Conservation (phyloP, 208 protist genomes). For the Trichomonas tenax region DNA sequence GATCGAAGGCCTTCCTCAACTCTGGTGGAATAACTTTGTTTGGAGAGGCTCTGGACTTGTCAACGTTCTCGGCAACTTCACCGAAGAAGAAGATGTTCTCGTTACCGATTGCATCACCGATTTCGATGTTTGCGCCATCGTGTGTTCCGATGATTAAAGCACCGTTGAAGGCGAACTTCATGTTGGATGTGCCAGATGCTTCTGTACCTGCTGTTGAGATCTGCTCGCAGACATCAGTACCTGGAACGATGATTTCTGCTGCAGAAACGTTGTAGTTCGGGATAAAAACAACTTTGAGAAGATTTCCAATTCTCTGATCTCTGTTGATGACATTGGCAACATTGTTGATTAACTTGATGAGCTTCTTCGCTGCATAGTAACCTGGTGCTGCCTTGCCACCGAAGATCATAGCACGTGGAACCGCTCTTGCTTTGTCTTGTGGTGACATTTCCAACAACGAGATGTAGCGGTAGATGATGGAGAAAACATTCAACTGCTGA, state of each 20-base stretch:
- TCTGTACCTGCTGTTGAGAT: slow-evolving; percentile 64
- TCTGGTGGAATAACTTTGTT: background rate
- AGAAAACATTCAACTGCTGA: slow-evolving; percentile 61
- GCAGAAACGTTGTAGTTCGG: slow-evolving; percentile 65
- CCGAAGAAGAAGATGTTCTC: slow-evolving; percentile 66
- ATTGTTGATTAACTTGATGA: slow-evolving; percentile 64
- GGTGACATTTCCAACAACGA: slow-evolving; percentile 42
- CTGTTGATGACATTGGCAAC: slow-evolving; percentile 58
- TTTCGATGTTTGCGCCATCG: slow-evolving; percentile 70
- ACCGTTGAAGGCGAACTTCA: slow-evolving; percentile 68
- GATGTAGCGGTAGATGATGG: slow-evolving; percentile 49
- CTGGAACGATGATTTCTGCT: slow-evolving; percentile 64
- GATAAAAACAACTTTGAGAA: slow-evolving; percentile 60
- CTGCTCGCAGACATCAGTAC: slow-evolving; percentile 60
- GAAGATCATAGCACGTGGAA: slow-evolving; percentile 42
- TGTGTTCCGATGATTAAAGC: slow-evolving; percentile 60
- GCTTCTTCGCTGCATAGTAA: slow-evolving; percentile 61
- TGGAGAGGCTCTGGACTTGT: background rate
- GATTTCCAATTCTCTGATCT: slow-evolving; percentile 45
- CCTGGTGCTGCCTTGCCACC: slow-evolving; percentile 62
- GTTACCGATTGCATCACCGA: slow-evolving; percentile 53
- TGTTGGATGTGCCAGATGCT: slow-evolving; percentile 63
- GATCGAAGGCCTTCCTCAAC: background rate
- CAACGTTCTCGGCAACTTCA: slow-evolving; percentile 42
- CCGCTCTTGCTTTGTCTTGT: slow-evolving; percentile 22